phyloP scores from a whole-genome alignment of 192 early-diverging fungal species.

The Cladochytrium replicatum region DNA sequence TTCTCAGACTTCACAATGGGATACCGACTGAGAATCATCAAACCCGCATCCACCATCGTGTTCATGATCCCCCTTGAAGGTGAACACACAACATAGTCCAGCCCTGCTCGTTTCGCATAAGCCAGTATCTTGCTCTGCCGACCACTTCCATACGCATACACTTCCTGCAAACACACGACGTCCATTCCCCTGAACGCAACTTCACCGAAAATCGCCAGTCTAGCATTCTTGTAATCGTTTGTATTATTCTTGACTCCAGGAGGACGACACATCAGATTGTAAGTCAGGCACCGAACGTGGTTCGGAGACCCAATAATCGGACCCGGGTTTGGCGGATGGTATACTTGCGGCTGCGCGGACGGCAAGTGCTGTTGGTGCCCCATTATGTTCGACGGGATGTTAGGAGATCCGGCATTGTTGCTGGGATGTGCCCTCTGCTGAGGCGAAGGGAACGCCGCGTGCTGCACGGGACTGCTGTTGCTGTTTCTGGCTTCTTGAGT shows the following conservation, averaged over 20 bases:
- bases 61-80: constrained; percentile 51
- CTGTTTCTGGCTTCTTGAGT: no score
- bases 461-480: no score
- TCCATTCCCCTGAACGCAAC: constrained; percentile 62
- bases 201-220: constrained; percentile 59
- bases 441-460: no score
- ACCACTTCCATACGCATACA: constrained; percentile 63
- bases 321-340: no score
- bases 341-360: no score
- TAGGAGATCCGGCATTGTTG: no score
- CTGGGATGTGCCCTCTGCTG: no score
- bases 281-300: constrained; percentile 17
- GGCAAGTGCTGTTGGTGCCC: no score
- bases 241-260: constrained; percentile 19
- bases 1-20: constrained; percentile 50
- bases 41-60: constrained; percentile 61
- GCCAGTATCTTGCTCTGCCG: constrained; percentile 47
- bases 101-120: constrained; percentile 55
- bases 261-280: constrained; percentile 20
- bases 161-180: constrained; percentile 71
- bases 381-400: no score
- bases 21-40: constrained; percentile 63
- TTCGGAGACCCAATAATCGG: no score
- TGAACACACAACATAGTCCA: constrained; percentile 52
- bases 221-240: constrained; percentile 67